Base-by-base conservation (phyloP, 2,329 filamentous ascomycete species). In the Zymoseptoria crescenta region DNA sequence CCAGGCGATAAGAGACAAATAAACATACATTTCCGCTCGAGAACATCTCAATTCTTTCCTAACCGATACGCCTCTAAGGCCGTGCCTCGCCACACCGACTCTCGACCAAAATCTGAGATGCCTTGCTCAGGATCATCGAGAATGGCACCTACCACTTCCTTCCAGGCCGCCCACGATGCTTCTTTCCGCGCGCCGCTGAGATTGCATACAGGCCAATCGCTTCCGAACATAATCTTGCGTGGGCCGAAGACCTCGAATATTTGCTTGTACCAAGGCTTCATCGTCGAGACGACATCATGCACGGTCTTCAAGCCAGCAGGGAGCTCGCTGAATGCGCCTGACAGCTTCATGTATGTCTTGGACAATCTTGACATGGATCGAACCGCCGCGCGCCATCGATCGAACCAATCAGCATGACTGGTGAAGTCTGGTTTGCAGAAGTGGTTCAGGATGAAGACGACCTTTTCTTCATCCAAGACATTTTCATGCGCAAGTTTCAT, bases 131-230 rank as follows among this genome's bases (percentile, higher is more conserved):
- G 29, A 29, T 66, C 64, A 10, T 75, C 70, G 57, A 91, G 82
- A 66, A 89, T 79, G 63, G 78, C 78, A 62, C 87, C 83, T 19
- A 96, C 87, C 1, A 94, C 78, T 20, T 78, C 79, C 63, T 79
- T 83, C 92, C 92, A 96, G 67, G 87, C 83, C 41, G 77, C 75
- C 91, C 91, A 96, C 30, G 88, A 85, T 21, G 78, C 74, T 53
- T 80, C 76, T 49, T 79, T 79, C 0, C 74, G 75, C 0, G 80
- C 80, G 2, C 81, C 82, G 0, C 83, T 83, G 35, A 90, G 76
- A 62, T 90, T 92, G 75, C 91, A 96, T 0, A 96, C 87, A 1
- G 93, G 92, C 93, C 93, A 97, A 74, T 96, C 91, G 64, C 88
- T 92, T 24, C 87, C 92, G 74, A 94, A 96, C 87, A 97, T 91